These are phyloP conservation scores for Karstenula rhodostoma DNA, from an alignment of 2,329 filamentous ascomycete genomes.

Conservation along the genomic window DNA sequence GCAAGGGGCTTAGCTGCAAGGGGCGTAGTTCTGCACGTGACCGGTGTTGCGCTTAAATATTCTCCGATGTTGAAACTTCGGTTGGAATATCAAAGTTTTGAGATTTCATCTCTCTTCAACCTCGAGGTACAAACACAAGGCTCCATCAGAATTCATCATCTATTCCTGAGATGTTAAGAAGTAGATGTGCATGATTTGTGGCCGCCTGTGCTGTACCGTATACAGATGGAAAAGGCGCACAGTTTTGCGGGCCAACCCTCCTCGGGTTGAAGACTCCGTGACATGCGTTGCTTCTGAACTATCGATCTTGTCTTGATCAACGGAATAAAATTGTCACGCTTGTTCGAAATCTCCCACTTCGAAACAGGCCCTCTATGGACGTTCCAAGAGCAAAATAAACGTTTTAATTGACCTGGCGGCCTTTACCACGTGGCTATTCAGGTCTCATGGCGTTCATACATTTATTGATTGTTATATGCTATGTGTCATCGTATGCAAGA, in stretches of 20 bases:
- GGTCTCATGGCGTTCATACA: conserved; percentile 51
- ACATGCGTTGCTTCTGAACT: not conserved
- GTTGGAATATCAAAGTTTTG: not conserved
- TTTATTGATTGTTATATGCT: not conserved
- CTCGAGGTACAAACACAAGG: not conserved
- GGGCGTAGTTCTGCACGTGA: conserved; percentile 6
- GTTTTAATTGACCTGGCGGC: conserved; percentile 52
- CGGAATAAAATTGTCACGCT: conserved; percentile 53
- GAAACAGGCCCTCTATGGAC: conserved; percentile 50
- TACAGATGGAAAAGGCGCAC: not conserved
- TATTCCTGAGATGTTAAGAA: not conserved
- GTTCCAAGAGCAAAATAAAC: conserved; percentile 47
- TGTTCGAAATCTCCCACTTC: conserved; percentile 48
- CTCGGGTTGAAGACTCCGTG: not conserved
- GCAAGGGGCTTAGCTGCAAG: conserved; percentile 1
- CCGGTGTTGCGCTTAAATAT: conserved; percentile 3
- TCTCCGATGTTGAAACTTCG: not conserved
- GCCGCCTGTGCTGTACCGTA: not conserved
- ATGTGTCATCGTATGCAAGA: conserved; percentile 4
- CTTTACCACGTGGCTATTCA: conserved; percentile 39
- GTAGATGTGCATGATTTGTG: not conserved
- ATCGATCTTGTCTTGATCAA: not conserved
- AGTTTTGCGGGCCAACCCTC: not conserved
- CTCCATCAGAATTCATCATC: not conserved
- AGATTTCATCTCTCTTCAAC: not conserved